Base-by-base conservation (phyloP, 495 filamentous ascomycete genomes). In the Glutinoglossum americanum region DNA sequence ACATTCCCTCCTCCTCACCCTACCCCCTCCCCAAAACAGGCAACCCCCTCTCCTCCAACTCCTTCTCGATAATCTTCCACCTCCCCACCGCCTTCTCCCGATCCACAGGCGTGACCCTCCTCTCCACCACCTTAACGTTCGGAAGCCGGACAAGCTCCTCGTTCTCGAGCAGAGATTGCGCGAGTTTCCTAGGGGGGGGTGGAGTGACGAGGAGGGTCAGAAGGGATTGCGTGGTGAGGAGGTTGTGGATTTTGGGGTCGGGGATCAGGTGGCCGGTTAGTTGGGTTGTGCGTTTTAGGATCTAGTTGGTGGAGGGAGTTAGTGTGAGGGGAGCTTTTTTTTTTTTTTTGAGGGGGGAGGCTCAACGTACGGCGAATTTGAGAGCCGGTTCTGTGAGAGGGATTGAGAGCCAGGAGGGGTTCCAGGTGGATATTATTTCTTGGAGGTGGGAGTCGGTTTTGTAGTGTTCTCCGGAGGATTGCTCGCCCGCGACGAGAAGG, bases 11-110 rank as follows among this genome's bases (percentile, higher is more conserved):
- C n/a, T n/a, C n/a, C n/a, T n/a, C n/a, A n/a, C n/a, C n/a, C n/a
- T n/a, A 55, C 13, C 15, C 26, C 15, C 47, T 25, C 19, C 58
- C 59, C 23, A 58, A 60, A 26, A 70, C 62, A 4, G 65, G 68
- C 47, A 71, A 54, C 45, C 79, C 80, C 55, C 80, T 72, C 61
- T 76, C 72, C 64, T 76, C 69, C 45, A 94, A 74, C 70, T 84
- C 83, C 65, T 78, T 65, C 64, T 85, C 77, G 64, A 94, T 88
- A 30, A 89, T 63, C 78, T 94, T 92, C 80, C 82, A 87, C 62
- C 90, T 77, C 5, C 90, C 90, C 26, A 90, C 62, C 60, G 77
- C 76, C 66, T 77, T 80, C 68, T 94, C 86, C 67, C 79, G 78
- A 68, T 88, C 76, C 53, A 79, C 76, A 25, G 75, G 76, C 23